phyloP scores from a whole-genome alignment of 768 basidiomycete genomes.

The Podaxis carcinomalis region DNA sequence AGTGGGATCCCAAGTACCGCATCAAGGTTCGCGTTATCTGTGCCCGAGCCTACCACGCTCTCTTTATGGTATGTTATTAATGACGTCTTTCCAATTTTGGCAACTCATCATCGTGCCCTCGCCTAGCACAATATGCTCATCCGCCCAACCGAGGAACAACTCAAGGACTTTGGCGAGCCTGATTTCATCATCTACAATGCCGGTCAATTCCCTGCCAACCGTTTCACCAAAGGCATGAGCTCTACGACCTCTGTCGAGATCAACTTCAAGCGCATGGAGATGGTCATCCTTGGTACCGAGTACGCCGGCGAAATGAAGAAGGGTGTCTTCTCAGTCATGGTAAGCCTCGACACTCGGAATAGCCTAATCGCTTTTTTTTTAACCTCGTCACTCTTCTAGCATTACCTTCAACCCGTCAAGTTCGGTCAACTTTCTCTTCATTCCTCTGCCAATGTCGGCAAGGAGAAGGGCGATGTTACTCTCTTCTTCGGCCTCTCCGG shows the following conservation, averaged over 20 bases:
- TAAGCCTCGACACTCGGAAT: slow-evolving; percentile 22
- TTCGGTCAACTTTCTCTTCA: slow-evolving; percentile 97
- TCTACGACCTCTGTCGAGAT: slow-evolving; percentile 98
- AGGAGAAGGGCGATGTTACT: slow-evolving; percentile 85
- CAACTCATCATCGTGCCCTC: slow-evolving; percentile 14
- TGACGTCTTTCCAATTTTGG: slow-evolving; percentile 11
- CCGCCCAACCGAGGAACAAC: slow-evolving; percentile 92
- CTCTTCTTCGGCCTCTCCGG: slow-evolving; percentile 99
- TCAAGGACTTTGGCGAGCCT: slow-evolving; percentile 92
- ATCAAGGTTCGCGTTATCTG: slow-evolving; percentile 99
- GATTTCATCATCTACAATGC: slow-evolving; percentile 99
- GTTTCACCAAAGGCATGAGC: slow-evolving; percentile 99
- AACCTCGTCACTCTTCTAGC: slow-evolving; percentile 38
- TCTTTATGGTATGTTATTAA: slow-evolving; percentile 83
- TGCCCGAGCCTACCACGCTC: slow-evolving; percentile 95
- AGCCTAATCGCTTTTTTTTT: slow-evolving; percentile 2
- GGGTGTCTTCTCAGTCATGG: slow-evolving; percentile 99
- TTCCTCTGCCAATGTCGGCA: slow-evolving; percentile 96
- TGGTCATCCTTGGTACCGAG: slow-evolving; percentile 99
- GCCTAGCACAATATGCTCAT: slow-evolving; percentile 97
- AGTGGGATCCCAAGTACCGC: slow-evolving; percentile 99
- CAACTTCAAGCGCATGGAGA: slow-evolving; percentile 99
- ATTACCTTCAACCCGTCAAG: slow-evolving; percentile 98
- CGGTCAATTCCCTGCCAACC: slow-evolving; percentile 99
- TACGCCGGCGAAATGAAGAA: slow-evolving; percentile 99